Conservation (phyloP, 345 rosid genomes). For the Sonneratia caseolaris region DNA sequence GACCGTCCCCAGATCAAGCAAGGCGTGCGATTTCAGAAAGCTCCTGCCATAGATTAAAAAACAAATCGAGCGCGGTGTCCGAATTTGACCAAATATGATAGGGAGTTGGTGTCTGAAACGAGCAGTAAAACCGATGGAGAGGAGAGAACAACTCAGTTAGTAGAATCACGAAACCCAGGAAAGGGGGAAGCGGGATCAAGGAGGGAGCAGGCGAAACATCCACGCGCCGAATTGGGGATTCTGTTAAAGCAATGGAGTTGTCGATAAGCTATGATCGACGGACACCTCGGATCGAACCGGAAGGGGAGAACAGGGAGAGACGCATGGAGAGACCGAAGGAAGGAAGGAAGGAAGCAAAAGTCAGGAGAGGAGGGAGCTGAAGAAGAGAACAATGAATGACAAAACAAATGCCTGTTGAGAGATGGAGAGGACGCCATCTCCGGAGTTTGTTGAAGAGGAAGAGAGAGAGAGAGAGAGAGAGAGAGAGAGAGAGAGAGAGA, state of each 20-base stretch:
- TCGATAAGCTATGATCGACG: background rate
- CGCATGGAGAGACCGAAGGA: background rate
- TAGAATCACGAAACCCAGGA: background rate
- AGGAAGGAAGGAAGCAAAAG: background rate
- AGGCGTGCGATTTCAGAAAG: background rate
- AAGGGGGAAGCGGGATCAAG: background rate
- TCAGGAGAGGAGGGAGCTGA: background rate
- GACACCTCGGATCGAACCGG: background rate
- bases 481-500: background rate
- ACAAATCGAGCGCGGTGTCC: background rate
- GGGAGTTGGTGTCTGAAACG: background rate
- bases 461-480: background rate
- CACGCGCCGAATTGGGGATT: background rate
- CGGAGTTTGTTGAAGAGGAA: background rate
- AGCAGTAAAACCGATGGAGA: too few species aligned
- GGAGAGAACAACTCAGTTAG: too few species aligned
- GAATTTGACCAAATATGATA: background rate
- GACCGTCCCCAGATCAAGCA: background rate
- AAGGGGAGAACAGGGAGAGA: background rate
- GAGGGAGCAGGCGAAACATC: background rate
- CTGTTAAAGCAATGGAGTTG: background rate
- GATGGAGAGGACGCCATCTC: conserved; percentile 3
- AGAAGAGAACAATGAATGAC: background rate
- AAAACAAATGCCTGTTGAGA: background rate
- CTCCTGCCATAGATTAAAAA: background rate